Evolutionary conservation across 768 basidiomycete genomes (phyloP).

Genomic region (Pluteus cervinus): DNA sequence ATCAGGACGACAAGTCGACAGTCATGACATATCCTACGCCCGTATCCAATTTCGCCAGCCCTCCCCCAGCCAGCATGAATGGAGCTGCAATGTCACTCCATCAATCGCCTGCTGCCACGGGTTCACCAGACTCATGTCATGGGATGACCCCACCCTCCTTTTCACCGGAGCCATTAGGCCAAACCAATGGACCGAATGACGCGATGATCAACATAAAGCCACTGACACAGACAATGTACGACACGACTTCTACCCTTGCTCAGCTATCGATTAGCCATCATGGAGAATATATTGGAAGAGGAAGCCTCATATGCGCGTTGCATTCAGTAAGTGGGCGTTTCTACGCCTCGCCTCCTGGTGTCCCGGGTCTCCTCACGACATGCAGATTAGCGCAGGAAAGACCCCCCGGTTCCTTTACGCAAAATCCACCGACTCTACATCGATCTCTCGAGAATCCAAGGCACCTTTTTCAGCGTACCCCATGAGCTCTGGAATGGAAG

Average conservation of each 20-base stretch:
- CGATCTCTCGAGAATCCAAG: constrained; percentile 18
- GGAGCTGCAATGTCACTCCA: background rate
- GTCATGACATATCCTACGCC: too few relatives aligned
- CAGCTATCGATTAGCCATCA: constrained; percentile 40
- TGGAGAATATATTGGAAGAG: constrained; percentile 43
- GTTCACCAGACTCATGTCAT: constrained; percentile 1
- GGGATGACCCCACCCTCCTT: too few relatives aligned
- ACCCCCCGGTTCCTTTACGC: constrained; percentile 32
- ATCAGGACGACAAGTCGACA: background rate
- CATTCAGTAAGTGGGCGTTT: constrained; percentile 42
- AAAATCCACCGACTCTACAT: constrained; percentile 31
- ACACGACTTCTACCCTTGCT: constrained; percentile 33
- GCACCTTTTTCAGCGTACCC: constrained; percentile 16
- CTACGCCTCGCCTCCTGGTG: too few relatives aligned
- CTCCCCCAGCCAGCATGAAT: too few relatives aligned
- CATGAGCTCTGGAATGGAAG: constrained; percentile 18
- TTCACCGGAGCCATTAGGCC: too few relatives aligned
- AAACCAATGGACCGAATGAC: too few relatives aligned
- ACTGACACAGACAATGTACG: constrained; percentile 29
- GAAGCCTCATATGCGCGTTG: constrained; percentile 40
- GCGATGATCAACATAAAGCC: constrained; percentile 4
- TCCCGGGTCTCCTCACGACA: background rate
- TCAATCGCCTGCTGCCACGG: background rate
- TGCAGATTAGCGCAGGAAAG: constrained; percentile 29
- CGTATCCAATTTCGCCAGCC: too few relatives aligned